These are phyloP conservation scores for Candolleomyces eurysporus DNA, from an alignment of 768 basidiomycete species.

Conservation along the genomic window DNA sequence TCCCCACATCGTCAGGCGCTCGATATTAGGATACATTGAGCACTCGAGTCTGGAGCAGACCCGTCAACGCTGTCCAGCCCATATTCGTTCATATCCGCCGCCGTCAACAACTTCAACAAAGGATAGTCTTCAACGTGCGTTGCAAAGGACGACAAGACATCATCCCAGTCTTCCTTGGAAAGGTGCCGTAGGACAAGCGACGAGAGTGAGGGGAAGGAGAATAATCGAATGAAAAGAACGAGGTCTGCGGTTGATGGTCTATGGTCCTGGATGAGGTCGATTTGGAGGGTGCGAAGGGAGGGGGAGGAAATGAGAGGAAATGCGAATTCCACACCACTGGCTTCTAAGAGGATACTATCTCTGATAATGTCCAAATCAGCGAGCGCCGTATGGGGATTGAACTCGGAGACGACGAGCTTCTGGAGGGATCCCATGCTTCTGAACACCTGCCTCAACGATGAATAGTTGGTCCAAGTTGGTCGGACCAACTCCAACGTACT, in stretches of 20 bases:
- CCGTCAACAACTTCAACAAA: slow-evolving; percentile 5
- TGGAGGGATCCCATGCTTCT: slow-evolving; percentile 19
- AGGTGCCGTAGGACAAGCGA: slow-evolving; percentile 7
- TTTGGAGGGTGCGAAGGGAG: slow-evolving; percentile 20
- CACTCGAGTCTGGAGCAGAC: no score
- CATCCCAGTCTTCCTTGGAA: slow-evolving; percentile 6
- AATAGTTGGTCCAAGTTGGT: slow-evolving; percentile 18
- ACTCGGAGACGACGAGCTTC: slow-evolving; percentile 20
- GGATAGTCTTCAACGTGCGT: slow-evolving; percentile 10
- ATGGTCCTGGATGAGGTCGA: slow-evolving; percentile 15
- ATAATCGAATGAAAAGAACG: slow-evolving; percentile 22
- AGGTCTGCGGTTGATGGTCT: slow-evolving; percentile 13
- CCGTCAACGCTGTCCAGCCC: not conserved
- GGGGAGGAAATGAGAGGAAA: slow-evolving; percentile 16
- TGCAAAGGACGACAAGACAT: slow-evolving; percentile 6
- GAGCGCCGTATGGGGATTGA: slow-evolving; percentile 18
- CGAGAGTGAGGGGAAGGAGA: slow-evolving; percentile 16
- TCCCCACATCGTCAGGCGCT: no score
- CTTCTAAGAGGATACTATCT: not conserved
- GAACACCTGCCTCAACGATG: slow-evolving; percentile 17
- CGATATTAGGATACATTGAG: no score
- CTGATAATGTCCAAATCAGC: slow-evolving; percentile 3
- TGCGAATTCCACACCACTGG: not conserved
- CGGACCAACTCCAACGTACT: slow-evolving; percentile 23
- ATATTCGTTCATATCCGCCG: slow-evolving; percentile 4